Evolutionary conservation across 306 rosid genomes (phyloP), one percentile per base, ranked within the genome.

Genomic region (Rosa chinensis): DNA sequence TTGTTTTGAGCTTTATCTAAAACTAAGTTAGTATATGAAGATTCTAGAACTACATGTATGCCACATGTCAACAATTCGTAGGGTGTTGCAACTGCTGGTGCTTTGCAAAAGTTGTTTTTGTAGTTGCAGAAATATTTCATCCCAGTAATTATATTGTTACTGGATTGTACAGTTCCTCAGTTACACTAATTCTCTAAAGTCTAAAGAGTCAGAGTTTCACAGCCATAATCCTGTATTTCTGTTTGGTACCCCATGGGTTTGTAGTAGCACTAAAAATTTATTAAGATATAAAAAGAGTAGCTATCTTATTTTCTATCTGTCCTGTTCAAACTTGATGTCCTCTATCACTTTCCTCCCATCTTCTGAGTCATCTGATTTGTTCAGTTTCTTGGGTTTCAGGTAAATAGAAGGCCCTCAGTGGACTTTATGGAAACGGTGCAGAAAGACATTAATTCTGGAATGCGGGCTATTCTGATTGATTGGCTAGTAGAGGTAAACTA

Each of bases 401-500:
- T 71, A 78, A 78, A 68, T 45, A 67, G 81, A 62, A 74, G 80
- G 66, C 83, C 86, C 52, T 74, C 80, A 12, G 28, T 59, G 23
- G 77, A 74, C 67, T 78, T 39, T 59, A 78, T 83, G 73, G 86
- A 74, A 58, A 74, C 44, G 39, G 55, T 74, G 47, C 86, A 83
- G 76, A 83, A 56, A 8, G 83, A 83, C 47, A 74, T 83, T 32
- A 53, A 61, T 68, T 59, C 83, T 45, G 50, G 77, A 75, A 83
- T 83, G 86, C 77, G 83, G 28, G 80, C 86, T 11, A 35, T 79
- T 50, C 50, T 78, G 62, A 67, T 82, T 82, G 78, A 84, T 81
- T 81, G 87, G 82, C 80, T 81, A 40, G 73, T 84, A 49, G 84
- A 67, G 84, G 84, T 79, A 79, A 82, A 20, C 63, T 77, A 58